Evolutionary conservation across 2,329 filamentous ascomycete genomes (phyloP), one percentile per base, ranked within the genome.

Genomic region (Curvularia spicifera): DNA sequence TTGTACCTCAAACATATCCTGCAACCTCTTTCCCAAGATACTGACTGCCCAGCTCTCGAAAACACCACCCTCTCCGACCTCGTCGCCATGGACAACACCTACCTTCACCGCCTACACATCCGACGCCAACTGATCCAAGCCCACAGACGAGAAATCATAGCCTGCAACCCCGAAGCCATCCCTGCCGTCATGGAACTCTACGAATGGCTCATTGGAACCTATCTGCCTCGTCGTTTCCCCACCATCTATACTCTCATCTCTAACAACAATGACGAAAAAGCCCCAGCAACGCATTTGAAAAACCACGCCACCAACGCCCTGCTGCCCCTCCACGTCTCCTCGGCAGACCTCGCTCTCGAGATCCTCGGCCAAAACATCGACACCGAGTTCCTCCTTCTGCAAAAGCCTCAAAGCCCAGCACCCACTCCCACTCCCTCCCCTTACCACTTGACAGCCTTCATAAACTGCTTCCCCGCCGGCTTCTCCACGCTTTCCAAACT

Each of bases 11-110:
- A 26, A 29, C 6, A 18, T 18, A 18, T 5, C 4, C 24, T 28
- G 3, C 15, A 29, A 33, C 24, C 28, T 29, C 26, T 20, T 28
- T 3, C 44, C 22, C 28, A 29, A 48, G 24, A 48, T 15, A 20
- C 8, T 35, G 26, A 33, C 35, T 35, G 20, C 6, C 31, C 64
- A 87, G 85, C 80, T 4, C 78, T 88, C 24, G 80, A 85, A 66
- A 83, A 78, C 44, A 79, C 81, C 13, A 69, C 80, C 8, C 70
- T 84, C 0, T 84, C 82, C n/a, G 80, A 85, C 9, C 79, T 88
- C 15, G 75, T 89, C 37, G 79, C 75, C 18, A 83, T 88, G 73
- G 86, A 89, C 73, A 82, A 83, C 39, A 87, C 82, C 7, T 88
- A 88, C 69, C 73, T 78, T 20, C 70, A 79, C 0, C 82, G 85